phyloP scores from a whole-genome alignment of 352 stramenopile species.

The Phytophthora pluvialis region DNA sequence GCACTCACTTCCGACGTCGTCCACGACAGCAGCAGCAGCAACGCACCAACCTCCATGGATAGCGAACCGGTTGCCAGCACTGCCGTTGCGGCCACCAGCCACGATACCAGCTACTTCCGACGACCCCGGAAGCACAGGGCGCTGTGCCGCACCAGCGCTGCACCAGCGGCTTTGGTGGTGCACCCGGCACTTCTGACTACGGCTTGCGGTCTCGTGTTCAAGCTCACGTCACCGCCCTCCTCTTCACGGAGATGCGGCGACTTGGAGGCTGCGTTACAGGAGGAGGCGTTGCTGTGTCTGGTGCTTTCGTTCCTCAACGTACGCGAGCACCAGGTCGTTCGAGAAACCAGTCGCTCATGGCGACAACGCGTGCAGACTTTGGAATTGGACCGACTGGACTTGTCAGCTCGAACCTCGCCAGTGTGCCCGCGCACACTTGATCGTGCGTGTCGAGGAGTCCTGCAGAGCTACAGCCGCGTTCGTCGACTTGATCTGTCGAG shows the following conservation, averaged over 20 bases:
- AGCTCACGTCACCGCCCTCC: constrained; percentile 19
- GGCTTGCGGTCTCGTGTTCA: constrained; percentile 14
- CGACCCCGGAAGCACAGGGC: constrained; percentile 36
- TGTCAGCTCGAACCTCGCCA: constrained; percentile 59
- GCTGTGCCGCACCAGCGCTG: constrained; percentile 16
- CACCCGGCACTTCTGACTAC: constrained; percentile 1
- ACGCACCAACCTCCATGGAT: constrained; percentile 13
- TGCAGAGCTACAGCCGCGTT: constrained; percentile 75
- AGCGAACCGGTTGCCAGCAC: constrained; percentile 20
- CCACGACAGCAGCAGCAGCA: constrained; percentile 3
- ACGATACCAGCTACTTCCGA: constrained; percentile 23
- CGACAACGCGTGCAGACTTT: constrained; percentile 72
- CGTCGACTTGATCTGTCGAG: constrained; percentile 70
- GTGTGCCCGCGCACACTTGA: constrained; percentile 58
- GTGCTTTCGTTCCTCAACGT: constrained; percentile 79
- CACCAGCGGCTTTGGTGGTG: constrained; percentile 20
- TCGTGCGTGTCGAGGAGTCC: constrained; percentile 60
- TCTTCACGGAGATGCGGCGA: constrained; percentile 24
- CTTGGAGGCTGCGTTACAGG: constrained; percentile 51
- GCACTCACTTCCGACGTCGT: constrained; percentile 14
- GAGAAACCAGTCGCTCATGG: constrained; percentile 64
- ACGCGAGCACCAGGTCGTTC: constrained; percentile 74
- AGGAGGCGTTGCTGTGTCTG: constrained; percentile 65
- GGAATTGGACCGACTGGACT: constrained; percentile 66
- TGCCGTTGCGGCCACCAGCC: constrained; percentile 12